phyloP scores from a whole-genome alignment of 306 rosid genomes.

The Glycyrrhiza uralensis region DNA sequence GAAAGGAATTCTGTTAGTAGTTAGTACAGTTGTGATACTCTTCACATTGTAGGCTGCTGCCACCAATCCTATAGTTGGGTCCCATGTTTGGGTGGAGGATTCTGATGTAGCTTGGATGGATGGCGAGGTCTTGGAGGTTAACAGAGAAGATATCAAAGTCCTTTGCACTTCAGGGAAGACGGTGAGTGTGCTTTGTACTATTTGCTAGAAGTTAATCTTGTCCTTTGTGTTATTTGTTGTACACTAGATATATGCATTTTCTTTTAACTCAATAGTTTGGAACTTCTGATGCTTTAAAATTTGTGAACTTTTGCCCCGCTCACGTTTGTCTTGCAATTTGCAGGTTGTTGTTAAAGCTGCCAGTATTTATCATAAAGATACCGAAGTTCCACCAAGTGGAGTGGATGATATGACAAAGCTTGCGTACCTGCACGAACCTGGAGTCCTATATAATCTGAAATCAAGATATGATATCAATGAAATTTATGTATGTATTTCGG shows the following conservation, averaged over 20 bases:
- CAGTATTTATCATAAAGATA: constrained; percentile 78
- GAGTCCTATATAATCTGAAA: constrained; percentile 83
- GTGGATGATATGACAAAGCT: constrained; percentile 99
- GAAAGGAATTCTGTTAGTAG: constrained; percentile 8
- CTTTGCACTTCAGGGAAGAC: constrained; percentile 85
- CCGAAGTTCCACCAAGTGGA: constrained; percentile 95
- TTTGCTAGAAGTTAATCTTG: not conserved
- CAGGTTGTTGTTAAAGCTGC: constrained; percentile 87
- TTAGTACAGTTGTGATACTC: constrained; percentile 18
- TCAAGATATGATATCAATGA: constrained; percentile 97
- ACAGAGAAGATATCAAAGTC: constrained; percentile 75
- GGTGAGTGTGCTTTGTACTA: constrained; percentile 45
- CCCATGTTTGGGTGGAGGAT: constrained; percentile 94
- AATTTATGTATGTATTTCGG: constrained; percentile 68
- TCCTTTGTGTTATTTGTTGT: too few relatives aligned
- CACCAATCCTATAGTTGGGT: constrained; percentile 59
- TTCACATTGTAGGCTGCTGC: constrained; percentile 59
- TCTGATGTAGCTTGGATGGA: constrained; percentile 83
- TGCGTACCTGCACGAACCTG: constrained; percentile 98
- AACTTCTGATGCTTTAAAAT: not conserved
- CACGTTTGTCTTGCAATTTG: constrained; percentile 27
- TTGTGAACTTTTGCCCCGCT: not conserved
- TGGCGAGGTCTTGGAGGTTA: constrained; percentile 76
- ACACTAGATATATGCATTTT: not conserved
- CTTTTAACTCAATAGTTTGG: constrained; percentile 6